A percentile compares a stretch with the other conserved stretches of the same genome.
Conservation (phyloP, 306 rosid species). For the Rosa persica region DNA sequence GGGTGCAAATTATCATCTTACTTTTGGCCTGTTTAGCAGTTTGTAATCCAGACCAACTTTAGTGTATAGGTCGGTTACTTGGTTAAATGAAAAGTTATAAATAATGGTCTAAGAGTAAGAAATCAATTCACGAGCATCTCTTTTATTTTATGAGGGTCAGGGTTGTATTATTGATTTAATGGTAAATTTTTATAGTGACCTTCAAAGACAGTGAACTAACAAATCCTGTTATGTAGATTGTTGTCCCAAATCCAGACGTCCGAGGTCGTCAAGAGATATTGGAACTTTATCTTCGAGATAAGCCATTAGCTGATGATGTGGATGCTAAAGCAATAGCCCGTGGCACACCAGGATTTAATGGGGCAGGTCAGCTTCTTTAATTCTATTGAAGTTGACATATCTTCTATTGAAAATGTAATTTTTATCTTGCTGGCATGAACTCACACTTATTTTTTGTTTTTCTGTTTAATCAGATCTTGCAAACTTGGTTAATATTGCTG, state of each 20-base stretch:
- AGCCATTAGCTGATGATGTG: conserved; percentile 76
- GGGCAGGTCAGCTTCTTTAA: conserved; percentile 64
- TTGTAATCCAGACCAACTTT: background rate
- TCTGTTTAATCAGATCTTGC: conserved; percentile 72
- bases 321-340: conserved; percentile 91
- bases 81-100: background rate
- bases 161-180: conserved; percentile 11
- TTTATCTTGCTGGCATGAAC: conserved; percentile 16
- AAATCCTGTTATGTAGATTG: conserved; percentile 57
- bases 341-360: conserved; percentile 97
- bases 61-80: background rate
- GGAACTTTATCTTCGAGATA: conserved; percentile 94
- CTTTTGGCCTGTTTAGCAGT: background rate
- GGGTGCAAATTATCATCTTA: no score
- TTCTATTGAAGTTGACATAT: conserved; percentile 22
- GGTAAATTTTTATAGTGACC: background rate
- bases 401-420: conserved; percentile 1
- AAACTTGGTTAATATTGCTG: conserved; percentile 96
- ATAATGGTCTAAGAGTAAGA: background rate
- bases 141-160: background rate
- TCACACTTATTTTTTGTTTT: conserved; percentile 17
- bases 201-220: conserved; percentile 29
- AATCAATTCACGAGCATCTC: background rate
- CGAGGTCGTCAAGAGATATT: conserved; percentile 96
- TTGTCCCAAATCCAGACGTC: conserved; percentile 94